These are phyloP conservation scores for Macrophomina pseudophaseolina DNA, from an alignment of 2,329 filamentous ascomycete species.

Conservation along the genomic window DNA sequence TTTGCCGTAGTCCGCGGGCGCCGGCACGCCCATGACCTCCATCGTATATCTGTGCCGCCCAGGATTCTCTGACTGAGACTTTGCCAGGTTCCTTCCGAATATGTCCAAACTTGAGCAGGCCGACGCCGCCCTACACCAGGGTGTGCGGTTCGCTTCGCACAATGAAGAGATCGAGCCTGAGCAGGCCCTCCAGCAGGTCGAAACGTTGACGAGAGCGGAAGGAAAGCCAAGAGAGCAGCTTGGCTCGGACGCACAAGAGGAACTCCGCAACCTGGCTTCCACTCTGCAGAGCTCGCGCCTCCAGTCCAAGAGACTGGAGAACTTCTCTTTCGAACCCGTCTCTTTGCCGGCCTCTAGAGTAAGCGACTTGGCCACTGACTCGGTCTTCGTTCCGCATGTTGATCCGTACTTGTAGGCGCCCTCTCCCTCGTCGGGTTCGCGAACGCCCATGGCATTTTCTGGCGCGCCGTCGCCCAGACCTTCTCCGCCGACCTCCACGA, in stretches of 20 bases:
- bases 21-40: not conserved
- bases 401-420: slow-evolving; percentile 47
- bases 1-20: not conserved
- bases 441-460: slow-evolving; percentile 57
- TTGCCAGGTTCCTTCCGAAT: slow-evolving; percentile 16
- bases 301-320: slow-evolving; percentile 81
- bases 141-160: slow-evolving; percentile 48
- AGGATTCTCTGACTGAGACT: slow-evolving; percentile 23
- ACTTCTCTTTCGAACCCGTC: slow-evolving; percentile 88
- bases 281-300: slow-evolving; percentile 75
- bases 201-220: slow-evolving; percentile 36
- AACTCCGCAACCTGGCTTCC: slow-evolving; percentile 73
- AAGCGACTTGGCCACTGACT: slow-evolving; percentile 49
- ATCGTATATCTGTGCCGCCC: slow-evolving; percentile 4
- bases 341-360: slow-evolving; percentile 85
- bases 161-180: slow-evolving; percentile 47
- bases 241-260: slow-evolving; percentile 58
- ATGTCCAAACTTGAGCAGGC: slow-evolving; percentile 23
- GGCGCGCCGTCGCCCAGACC: slow-evolving; percentile 67
- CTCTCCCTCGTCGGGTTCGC: slow-evolving; percentile 53
- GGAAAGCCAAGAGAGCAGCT: slow-evolving; percentile 38
- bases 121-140: slow-evolving; percentile 34
- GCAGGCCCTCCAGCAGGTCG: slow-evolving; percentile 39
- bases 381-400: slow-evolving; percentile 24
- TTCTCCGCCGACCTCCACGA: slow-evolving; percentile 70